Conservation (phyloP, 352 stramenopile species). For the Aphanomyces invadans region DNA sequence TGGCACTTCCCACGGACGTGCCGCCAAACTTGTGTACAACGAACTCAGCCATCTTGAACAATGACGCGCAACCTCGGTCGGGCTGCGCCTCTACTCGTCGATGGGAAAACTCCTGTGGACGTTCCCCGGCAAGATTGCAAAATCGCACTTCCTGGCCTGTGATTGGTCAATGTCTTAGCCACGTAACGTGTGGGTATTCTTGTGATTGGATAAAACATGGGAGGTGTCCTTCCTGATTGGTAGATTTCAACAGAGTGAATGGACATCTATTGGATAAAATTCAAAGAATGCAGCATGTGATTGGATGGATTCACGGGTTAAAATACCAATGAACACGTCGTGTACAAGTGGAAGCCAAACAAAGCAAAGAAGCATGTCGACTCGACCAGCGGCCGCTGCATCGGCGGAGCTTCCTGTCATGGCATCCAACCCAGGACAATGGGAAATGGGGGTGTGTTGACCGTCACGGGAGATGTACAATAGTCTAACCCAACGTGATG, state of each 20-base stretch:
- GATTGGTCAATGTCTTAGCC: not conserved
- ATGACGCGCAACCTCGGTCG: not conserved
- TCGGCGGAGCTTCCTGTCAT: not conserved
- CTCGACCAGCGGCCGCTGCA: not conserved
- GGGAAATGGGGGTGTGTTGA: slow-evolving; percentile 20
- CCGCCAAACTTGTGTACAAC: slow-evolving; percentile 98
- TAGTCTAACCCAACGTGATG: not conserved
- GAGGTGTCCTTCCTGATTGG: too few species aligned
- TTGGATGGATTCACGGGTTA: slow-evolving; percentile 2
- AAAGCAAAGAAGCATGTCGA: not conserved
- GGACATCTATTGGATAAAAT: too few species aligned
- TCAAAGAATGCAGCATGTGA: not conserved
- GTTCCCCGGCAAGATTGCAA: slow-evolving; percentile 1
- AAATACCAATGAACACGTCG: not conserved
- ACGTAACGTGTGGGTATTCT: too few species aligned
- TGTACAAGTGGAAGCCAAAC: not conserved
- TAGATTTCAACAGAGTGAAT: not conserved
- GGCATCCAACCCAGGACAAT: slow-evolving; percentile 13
- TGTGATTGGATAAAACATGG: too few species aligned
- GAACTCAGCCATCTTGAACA: slow-evolving; percentile 28
- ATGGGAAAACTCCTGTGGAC: slow-evolving; percentile 18
- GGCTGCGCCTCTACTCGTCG: too few species aligned
- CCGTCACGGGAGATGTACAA: not conserved
- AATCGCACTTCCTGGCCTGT: not conserved
- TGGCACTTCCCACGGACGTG: slow-evolving; percentile 89